Conservation (phyloP, 352 stramenopile species). For the Ophiocytium majus region DNA sequence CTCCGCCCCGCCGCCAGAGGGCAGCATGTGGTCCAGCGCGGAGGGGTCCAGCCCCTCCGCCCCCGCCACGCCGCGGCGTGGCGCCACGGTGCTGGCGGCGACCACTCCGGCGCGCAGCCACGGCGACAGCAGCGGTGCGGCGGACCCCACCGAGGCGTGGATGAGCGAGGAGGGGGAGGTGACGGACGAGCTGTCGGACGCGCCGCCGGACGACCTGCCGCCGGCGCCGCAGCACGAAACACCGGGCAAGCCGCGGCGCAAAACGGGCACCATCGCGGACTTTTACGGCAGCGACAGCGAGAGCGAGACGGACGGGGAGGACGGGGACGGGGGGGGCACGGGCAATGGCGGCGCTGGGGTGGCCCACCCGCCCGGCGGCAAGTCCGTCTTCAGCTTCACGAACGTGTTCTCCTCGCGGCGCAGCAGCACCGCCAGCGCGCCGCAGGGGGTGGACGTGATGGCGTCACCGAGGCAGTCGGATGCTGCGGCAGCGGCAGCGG, state of each 20-base stretch:
- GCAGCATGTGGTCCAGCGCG: too few species aligned
- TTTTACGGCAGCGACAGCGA: conserved; percentile 17
- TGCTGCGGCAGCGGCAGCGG: too few species aligned
- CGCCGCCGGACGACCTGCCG: not conserved
- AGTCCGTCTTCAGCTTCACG: conserved; percentile 16
- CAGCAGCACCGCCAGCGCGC: not conserved
- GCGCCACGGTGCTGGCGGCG: too few species aligned
- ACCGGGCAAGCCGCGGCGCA: not conserved
- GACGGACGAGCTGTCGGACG: conserved; percentile 13
- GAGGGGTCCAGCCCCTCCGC: too few species aligned
- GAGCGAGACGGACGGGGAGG: not conserved
- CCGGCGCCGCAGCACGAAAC: not conserved
- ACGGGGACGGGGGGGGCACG: not conserved
- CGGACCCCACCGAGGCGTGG: not conserved
- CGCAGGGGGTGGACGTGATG: not conserved
- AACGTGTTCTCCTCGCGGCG: conserved; percentile 7
- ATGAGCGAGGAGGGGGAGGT: not conserved
- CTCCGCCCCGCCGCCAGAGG: too few species aligned
- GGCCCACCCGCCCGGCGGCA: not conserved
- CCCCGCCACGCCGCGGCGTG: too few species aligned
- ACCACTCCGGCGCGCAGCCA: not conserved
- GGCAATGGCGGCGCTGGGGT: not conserved
- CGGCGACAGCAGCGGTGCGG: too few species aligned
- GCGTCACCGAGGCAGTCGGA: too few species aligned
- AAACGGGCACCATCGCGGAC: conserved; percentile 14